These are phyloP conservation scores for Glutinoglossum americanum DNA, from an alignment of 495 filamentous ascomycete species.

Conservation along the genomic window DNA sequence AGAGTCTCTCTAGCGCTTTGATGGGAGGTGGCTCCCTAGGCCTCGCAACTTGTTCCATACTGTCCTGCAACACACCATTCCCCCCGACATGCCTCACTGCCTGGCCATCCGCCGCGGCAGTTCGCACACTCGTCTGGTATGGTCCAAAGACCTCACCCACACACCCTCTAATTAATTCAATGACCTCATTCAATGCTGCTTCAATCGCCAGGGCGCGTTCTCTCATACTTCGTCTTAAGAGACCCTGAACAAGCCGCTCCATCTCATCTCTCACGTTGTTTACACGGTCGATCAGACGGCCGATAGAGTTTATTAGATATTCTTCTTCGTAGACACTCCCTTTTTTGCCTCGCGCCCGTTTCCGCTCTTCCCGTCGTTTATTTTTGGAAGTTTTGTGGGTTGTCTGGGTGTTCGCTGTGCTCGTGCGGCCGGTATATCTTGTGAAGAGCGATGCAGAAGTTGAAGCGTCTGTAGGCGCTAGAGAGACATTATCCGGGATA, in stretches of 20 bases:
- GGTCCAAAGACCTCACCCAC: slow-evolving; percentile 43
- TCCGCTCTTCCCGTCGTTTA: slow-evolving; percentile 71
- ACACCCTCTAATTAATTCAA: slow-evolving; percentile 39
- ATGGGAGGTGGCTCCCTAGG: slow-evolving; percentile 26
- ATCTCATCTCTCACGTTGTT: slow-evolving; percentile 47
- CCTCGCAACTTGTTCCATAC: slow-evolving; percentile 22
- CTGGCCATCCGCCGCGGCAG: slow-evolving; percentile 9
- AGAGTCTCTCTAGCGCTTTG: slow-evolving; percentile 27
- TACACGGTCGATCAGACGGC: slow-evolving; percentile 69
- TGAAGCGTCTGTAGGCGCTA: slow-evolving; percentile 65
- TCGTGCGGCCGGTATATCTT: slow-evolving; percentile 53
- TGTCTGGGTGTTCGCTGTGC: slow-evolving; percentile 40
- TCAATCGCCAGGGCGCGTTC: slow-evolving; percentile 68
- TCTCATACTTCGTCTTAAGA: slow-evolving; percentile 62
- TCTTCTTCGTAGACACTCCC: slow-evolving; percentile 95
- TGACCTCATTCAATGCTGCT: slow-evolving; percentile 43
- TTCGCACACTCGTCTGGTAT: slow-evolving; percentile 7
- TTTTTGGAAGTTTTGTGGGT: slow-evolving; percentile 68
- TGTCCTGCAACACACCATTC: slow-evolving; percentile 22
- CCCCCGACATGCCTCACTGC: slow-evolving; percentile 15
- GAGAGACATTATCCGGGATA: slow-evolving; percentile 74
- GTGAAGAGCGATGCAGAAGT: slow-evolving; percentile 76
- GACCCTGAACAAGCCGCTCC: slow-evolving; percentile 44
- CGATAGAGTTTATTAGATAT: slow-evolving; percentile 72
- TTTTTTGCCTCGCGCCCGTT: slow-evolving; percentile 82